phyloP scores from a whole-genome alignment of 371 early-diverging fungal species.

The Rhizopus sp. region DNA sequence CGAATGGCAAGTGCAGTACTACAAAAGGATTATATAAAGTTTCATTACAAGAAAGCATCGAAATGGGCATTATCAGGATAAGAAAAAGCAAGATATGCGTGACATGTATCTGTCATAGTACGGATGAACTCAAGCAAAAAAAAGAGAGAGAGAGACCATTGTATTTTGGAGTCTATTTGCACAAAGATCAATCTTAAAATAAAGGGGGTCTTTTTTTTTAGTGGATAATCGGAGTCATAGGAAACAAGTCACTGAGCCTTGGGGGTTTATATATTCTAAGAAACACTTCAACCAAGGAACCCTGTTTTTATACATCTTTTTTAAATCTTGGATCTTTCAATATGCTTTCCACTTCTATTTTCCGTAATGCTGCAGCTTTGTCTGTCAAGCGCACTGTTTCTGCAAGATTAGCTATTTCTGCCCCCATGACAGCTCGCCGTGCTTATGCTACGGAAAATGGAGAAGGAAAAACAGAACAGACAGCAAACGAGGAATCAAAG shows the following conservation, averaged over 20 bases:
- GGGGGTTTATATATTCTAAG: neutral
- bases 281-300: slow-evolving; percentile 6
- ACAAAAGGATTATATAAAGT: slow-evolving; percentile 35
- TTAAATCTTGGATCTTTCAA: neutral
- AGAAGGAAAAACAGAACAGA: slow-evolving; percentile 9
- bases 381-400: slow-evolving; percentile 19
- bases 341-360: slow-evolving; percentile 23
- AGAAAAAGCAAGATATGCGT: no score
- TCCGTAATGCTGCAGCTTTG: slow-evolving; percentile 24
- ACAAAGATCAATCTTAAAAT: no score
- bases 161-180: no score
- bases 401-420: slow-evolving; percentile 9
- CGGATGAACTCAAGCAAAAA: no score
- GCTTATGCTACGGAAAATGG: slow-evolving; percentile 39
- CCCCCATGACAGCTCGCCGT: slow-evolving; percentile 18
- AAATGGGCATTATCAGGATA: slow-evolving; percentile 8
- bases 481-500: slow-evolving; percentile 7
- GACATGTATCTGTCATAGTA: no score
- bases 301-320: slow-evolving; percentile 8
- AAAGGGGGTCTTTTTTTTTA: no score
- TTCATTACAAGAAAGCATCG: slow-evolving; percentile 24
- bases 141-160: no score
- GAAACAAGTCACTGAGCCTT: slow-evolving; percentile 5
- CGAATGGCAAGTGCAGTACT: slow-evolving; percentile 29
- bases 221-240: neutral